Evolutionary conservation across 2,329 filamentous ascomycete genomes (phyloP), one percentile per base, ranked within the genome.

Genomic region (Penicillium sp.): DNA sequence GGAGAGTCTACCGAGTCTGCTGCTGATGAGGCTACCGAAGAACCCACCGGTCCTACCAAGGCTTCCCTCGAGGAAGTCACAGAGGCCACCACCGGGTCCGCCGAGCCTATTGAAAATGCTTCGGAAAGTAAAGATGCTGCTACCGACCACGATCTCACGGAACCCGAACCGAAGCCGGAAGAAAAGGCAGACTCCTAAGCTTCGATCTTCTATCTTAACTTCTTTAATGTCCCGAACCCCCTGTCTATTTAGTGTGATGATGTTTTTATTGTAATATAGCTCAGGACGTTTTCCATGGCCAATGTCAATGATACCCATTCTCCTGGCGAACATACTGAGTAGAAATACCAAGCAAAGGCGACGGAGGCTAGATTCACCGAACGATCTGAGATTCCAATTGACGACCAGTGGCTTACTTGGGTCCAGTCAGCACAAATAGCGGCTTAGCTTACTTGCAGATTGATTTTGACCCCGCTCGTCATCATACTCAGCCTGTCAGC

Each of bases 241-340:
- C 36, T 39, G 36, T 39, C 21, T 39, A 13, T 39, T 13, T 39
- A 39, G 36, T 39, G 36, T 39, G 45, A 56, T 23, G 43, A 55
- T 49, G 55, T 49, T 47, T 47, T 59, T 53, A 49, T 46, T 57
- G 56, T 60, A 59, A 63, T 61, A 59, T 63, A 62, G 55, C 54
- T 53, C 48, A 60, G 56, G 58, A 58, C 52, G 42, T 52, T 59
- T 47, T 49, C 60, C 49, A 60, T 62, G 58, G 51, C 47, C 58
- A 63, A 62, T 63, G 54, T 60, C 52, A 61, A 61, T 62, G 60
- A 63, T 63, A 63, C 60, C 61, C 61, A 57, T 61, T 54, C 31
- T 50, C 47, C 47, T 57, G 51, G 28, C 36, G 18, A 23, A 28
- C 12, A 42, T 24, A n/a, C 41, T n/a, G n/a, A 16, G 41, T 28